Evolutionary conservation across 2,329 filamentous ascomycete species (phyloP).

Genomic region (Diaporthe longicolla): DNA sequence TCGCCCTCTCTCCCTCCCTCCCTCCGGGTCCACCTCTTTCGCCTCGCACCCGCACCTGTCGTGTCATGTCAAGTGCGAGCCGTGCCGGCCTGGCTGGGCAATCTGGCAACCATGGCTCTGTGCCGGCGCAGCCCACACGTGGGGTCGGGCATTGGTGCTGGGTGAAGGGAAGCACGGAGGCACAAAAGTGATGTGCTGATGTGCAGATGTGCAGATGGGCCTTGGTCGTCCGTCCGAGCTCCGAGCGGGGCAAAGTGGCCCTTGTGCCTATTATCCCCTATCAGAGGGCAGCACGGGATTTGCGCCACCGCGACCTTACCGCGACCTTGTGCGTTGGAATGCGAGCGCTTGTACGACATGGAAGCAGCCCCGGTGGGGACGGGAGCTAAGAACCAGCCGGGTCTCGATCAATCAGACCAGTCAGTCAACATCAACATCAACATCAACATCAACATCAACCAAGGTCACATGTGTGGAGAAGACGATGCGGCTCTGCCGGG

Average conservation of each 20-base stretch:
- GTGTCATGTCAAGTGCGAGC: slow-evolving; percentile 17
- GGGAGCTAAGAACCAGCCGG: no score
- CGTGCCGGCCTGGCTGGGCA: slow-evolving; percentile 1
- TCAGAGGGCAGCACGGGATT: slow-evolving; percentile 3
- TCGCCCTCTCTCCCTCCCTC: background rate
- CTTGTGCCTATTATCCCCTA: slow-evolving; percentile 33
- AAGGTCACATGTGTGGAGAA: slow-evolving; percentile 35
- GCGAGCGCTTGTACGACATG: background rate
- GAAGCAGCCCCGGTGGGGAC: no score
- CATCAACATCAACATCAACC: background rate
- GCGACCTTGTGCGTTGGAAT: background rate
- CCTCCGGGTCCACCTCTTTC: no score
- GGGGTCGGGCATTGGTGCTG: slow-evolving; percentile 39
- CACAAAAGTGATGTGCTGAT: no score
- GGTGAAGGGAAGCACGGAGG: slow-evolving; percentile 20
- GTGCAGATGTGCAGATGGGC: background rate
- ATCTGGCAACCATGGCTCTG: slow-evolving; percentile 33
- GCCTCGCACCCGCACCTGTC: background rate
- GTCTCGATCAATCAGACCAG: background rate
- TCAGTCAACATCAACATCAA: no score
- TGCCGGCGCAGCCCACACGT: slow-evolving; percentile 36
- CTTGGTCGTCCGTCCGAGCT: slow-evolving; percentile 37
- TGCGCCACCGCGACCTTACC: slow-evolving; percentile 6
- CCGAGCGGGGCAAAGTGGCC: slow-evolving; percentile 35
- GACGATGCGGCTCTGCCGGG: slow-evolving; percentile 41